Evolutionary conservation across 176 grass and related monocot genomes (phyloP), one percentile per base, ranked within the genome.

Genomic region (sorghum (Sorghum bicolor)): DNA sequence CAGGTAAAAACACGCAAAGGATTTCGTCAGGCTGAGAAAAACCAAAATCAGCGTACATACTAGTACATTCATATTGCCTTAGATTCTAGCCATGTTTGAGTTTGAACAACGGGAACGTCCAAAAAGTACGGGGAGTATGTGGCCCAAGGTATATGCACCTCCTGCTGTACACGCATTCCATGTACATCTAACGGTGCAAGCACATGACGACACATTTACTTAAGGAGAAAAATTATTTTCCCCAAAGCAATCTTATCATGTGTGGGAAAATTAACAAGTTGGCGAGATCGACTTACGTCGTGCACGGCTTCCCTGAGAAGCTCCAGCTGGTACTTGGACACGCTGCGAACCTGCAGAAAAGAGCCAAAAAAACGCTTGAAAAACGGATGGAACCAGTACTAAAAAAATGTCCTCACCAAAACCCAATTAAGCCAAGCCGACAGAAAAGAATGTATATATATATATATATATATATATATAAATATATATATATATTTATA

Each of bases 301-400:
- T 94, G 76, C 26, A 94, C 92, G 39, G 94, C 94, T 58, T 81
- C 78, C 84, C 85, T 83, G 17, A 97, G 87, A 76, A 92, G 78
- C 20, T 79, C n/a, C 41, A 97, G 50, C 52, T 97, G 92, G 22
- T 89, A 5, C 43, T 25, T 83, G 2, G 92, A 86, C 58, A 92
- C 92, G 10, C 75, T 87, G 26, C 69, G 84, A 64, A 92, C 83
- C 94, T 97, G 86, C 71, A 48, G 43, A 45, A 58, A 57, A 58
- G 52, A 55, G 52, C 52, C 22, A 31, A 6, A 45, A 45, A 31
- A 34, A 74, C 4, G 2, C 33, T 26, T 20, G 3, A 71, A 57
- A 40, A 26, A 25, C 17, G 37, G 25, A 33, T 43, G 1, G 6
- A 38, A 29, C 52, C 36, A 24, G 20, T 3, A 57, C 20, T 10